Evolutionary conservation across 495 filamentous ascomycete genomes (phyloP).

Genomic region (Melanomma pulvis-pyrius): DNA sequence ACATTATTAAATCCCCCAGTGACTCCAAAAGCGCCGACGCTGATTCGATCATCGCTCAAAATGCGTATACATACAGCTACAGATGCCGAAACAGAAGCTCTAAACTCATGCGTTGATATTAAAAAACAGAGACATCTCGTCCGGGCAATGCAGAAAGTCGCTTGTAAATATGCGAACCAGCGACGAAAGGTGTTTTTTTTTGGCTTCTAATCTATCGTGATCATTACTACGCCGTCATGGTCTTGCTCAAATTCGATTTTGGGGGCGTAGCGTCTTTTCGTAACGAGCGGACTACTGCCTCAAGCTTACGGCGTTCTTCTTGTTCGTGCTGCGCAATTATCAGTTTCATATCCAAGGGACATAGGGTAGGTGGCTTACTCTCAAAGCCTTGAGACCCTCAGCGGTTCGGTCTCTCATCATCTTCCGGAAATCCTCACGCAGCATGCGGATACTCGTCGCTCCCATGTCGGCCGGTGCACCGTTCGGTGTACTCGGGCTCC

Average conservation of each 20-base stretch:
- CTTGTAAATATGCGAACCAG: too few relatives aligned
- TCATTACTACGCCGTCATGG: slow-evolving; percentile 18
- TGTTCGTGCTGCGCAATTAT: slow-evolving; percentile 63
- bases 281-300: slow-evolving; percentile 59
- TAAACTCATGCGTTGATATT: too few relatives aligned
- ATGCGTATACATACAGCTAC: too few relatives aligned
- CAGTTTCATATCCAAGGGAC: slow-evolving; percentile 14
- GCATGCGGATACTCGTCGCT: slow-evolving; percentile 69
- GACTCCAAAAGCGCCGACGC: too few relatives aligned
- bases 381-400: slow-evolving; percentile 69
- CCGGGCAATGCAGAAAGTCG: too few relatives aligned
- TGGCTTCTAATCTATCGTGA: too few relatives aligned
- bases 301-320: slow-evolving; percentile 69
- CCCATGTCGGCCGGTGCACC: slow-evolving; percentile 44
- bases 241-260: slow-evolving; percentile 27
- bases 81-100: too few relatives aligned
- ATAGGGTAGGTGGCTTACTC: slow-evolving; percentile 54
- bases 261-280: slow-evolving; percentile 50
- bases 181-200: too few relatives aligned
- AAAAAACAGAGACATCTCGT: too few relatives aligned
- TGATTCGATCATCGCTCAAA: too few relatives aligned
- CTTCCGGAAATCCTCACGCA: slow-evolving; percentile 85
- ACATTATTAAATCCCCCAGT: too few relatives aligned
- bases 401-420: slow-evolving; percentile 83
- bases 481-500: slow-evolving; percentile 52